These are phyloP conservation scores for Agapanthus africanus DNA, from an alignment of 106 monocot genomes.

Conservation along the genomic window DNA sequence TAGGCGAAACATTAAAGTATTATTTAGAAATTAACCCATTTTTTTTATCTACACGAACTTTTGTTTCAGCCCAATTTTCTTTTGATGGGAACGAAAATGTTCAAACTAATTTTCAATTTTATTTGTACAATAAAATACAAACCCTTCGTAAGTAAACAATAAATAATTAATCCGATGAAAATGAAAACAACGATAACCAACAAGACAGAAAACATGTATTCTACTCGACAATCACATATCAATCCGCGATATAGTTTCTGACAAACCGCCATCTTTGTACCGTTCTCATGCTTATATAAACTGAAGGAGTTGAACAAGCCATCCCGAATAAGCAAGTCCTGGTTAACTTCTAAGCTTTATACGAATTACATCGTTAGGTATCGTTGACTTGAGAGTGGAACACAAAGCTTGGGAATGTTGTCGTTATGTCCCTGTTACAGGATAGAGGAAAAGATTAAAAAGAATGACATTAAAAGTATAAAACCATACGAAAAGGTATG, in stretches of 20 bases:
- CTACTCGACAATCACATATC: neutral
- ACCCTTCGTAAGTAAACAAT: conserved; percentile 1
- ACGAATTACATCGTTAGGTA: conserved; percentile 18
- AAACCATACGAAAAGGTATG: neutral
- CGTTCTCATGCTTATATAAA: neutral
- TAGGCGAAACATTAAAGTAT: too few species aligned
- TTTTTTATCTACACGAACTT: too few species aligned
- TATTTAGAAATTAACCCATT: too few species aligned
- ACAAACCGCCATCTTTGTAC: neutral
- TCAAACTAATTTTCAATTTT: too few species aligned
- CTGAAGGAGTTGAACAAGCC: neutral
- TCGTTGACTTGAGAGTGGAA: conserved; percentile 68
- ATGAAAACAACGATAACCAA: neutral
- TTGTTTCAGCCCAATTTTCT: too few species aligned
- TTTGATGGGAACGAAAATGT: too few species aligned
- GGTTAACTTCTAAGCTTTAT: neutral
- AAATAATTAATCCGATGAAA: neutral
- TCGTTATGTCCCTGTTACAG: conserved; percentile 59
- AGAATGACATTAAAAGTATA: too few species aligned
- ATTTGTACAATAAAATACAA: neutral
- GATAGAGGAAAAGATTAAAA: neutral
- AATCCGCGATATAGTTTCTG: neutral
- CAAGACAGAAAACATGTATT: neutral
- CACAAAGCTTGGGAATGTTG: conserved; percentile 67
- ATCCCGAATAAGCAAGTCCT: neutral